Evolutionary conservation across 306 rosid genomes (phyloP).

Genomic region (Quercus engelmannii): DNA sequence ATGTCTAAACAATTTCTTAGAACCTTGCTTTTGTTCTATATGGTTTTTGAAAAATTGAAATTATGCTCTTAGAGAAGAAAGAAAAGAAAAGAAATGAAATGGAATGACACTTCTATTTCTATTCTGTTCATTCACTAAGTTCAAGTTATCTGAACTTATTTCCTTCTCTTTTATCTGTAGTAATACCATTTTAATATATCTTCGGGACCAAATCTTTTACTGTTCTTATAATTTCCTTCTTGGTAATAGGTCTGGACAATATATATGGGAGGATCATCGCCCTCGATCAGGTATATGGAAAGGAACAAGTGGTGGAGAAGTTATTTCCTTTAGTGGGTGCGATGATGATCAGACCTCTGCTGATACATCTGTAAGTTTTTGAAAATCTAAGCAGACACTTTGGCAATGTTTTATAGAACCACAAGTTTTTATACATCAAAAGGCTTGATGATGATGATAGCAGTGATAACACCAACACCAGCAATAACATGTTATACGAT

Average conservation of each 20-base stretch:
- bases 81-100: too few relatives aligned
- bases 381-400: slow-evolving; percentile 4
- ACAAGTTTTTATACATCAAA: background rate
- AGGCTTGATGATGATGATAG: background rate
- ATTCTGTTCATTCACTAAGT: background rate
- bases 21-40: background rate
- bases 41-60: background rate
- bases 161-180: background rate
- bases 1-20: background rate
- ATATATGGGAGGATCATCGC: slow-evolving; percentile 96
- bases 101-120: background rate
- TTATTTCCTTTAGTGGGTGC: slow-evolving; percentile 87
- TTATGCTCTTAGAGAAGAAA: background rate
- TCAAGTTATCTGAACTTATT: background rate
- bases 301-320: slow-evolving; percentile 95
- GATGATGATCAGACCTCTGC: slow-evolving; percentile 94
- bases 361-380: slow-evolving; percentile 83
- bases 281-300: slow-evolving; percentile 91
- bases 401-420: background rate
- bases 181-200: background rate
- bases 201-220: background rate
- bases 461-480: background rate
- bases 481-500: background rate
- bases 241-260: slow-evolving; percentile 65
- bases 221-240: background rate